Percentiles rank a stretch among this genome's conserved stretches.
These are phyloP conservation scores for Adiantum capillusveneris DNA, from an alignment of 75 land plant species.

Conservation along the genomic window DNA sequence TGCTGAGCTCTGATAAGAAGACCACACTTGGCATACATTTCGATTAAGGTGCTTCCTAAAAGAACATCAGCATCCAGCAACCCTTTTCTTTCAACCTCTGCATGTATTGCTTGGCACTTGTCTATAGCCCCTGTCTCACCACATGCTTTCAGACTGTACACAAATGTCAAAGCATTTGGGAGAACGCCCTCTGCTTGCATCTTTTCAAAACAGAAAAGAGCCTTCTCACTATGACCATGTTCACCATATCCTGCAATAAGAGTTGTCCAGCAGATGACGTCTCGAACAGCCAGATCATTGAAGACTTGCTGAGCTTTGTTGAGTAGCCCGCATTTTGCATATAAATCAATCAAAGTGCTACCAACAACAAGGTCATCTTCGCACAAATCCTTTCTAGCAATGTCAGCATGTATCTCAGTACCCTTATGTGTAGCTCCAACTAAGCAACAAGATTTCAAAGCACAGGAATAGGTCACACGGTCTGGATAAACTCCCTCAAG, in stretches of 20 bases:
- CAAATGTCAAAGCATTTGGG: slow-evolving; percentile 25
- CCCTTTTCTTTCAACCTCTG: slow-evolving; percentile 12
- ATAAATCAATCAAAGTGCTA: slow-evolving; percentile 36
- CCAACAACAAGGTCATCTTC: slow-evolving; percentile 29
- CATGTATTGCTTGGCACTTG: slow-evolving; percentile 22
- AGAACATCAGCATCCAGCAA: slow-evolving; percentile 8
- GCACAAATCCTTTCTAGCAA: slow-evolving; percentile 13
- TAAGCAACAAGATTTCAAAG: slow-evolving; percentile 39
- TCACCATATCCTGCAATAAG: slow-evolving; percentile 45
- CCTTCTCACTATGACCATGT: slow-evolving; percentile 25
- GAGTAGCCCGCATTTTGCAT: slow-evolving; percentile 41
- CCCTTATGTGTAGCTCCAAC: slow-evolving; percentile 23
- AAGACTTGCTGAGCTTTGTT: slow-evolving; percentile 23
- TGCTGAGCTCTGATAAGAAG: slow-evolving; percentile 3
- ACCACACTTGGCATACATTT: slow-evolving; percentile 41
- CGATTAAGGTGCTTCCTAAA: slow-evolving; percentile 20
- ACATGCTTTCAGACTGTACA: slow-evolving; percentile 32
- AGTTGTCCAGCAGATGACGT: slow-evolving; percentile 43
- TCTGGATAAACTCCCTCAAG: slow-evolving; percentile 19
- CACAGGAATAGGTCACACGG: slow-evolving; percentile 23
- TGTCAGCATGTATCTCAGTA: slow-evolving; percentile 24
- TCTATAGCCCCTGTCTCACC: slow-evolving; percentile 36
- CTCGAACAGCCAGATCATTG: slow-evolving; percentile 19
- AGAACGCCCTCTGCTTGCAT: slow-evolving; percentile 20
- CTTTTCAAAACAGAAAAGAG: slow-evolving; percentile 31